phyloP scores from a whole-genome alignment of 441 rosid genomes.

The Brassica balearica region DNA sequence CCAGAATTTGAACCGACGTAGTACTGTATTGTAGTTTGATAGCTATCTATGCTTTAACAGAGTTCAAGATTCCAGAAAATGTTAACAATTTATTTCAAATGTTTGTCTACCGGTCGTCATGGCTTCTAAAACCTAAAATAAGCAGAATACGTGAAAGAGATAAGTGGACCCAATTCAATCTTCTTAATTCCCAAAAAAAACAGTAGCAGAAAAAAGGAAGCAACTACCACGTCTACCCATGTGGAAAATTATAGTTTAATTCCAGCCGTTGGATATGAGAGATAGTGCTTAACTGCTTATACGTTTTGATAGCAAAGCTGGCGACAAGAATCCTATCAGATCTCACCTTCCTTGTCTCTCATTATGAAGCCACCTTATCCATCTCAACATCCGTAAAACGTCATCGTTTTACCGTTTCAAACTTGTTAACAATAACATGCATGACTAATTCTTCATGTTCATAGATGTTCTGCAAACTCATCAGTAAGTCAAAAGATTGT shows the following conservation, averaged over 20 bases:
- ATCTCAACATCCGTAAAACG: slow-evolving; percentile 2
- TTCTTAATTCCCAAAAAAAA: background rate
- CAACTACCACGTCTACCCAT: background rate
- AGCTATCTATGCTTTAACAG: background rate
- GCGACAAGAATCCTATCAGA: slow-evolving; percentile 20
- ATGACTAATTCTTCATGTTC: slow-evolving; percentile 2
- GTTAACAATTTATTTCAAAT: background rate
- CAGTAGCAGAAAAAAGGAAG: background rate
- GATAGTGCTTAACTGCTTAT: slow-evolving; percentile 33
- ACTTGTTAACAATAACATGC: background rate
- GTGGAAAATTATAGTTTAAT: slow-evolving; percentile 5
- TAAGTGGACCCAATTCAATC: slow-evolving; percentile 37
- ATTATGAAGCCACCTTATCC: slow-evolving; percentile 47
- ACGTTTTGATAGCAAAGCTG: slow-evolving; percentile 23
- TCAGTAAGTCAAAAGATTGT: slow-evolving; percentile 23
- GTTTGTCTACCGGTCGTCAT: background rate
- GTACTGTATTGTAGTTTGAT: background rate
- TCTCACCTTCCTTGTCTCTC: slow-evolving; percentile 39
- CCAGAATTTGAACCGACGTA: background rate
- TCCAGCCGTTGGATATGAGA: slow-evolving; percentile 40
- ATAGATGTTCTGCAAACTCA: background rate
- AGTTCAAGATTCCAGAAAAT: background rate
- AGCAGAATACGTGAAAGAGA: background rate
- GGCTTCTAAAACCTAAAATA: background rate
- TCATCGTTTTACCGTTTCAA: slow-evolving; percentile 18